Evolutionary conservation across 805 yeast genomes (phyloP), one percentile per base, ranked within the genome.

Genomic region (Cyberlindnera galapagoensis): DNA sequence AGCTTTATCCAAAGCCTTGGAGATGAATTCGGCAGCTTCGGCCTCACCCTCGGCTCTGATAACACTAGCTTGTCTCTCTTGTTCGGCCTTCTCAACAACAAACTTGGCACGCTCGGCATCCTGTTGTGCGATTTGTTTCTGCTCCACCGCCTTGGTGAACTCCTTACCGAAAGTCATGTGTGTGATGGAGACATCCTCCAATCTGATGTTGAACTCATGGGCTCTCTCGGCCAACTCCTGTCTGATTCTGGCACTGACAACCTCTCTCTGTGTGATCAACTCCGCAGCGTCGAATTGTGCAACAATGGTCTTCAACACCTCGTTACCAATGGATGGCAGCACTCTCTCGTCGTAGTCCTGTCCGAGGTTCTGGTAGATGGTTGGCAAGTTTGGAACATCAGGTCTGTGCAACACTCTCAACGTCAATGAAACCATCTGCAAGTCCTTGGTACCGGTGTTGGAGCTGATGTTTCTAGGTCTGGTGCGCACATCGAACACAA

Each of bases 11-110:
- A 92, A 72, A 5, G 97, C 97, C 60, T 79, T 84, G 21, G 96
- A 86, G 42, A 92, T 92, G 40, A 78, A 78, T 39, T 92, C 97
- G 4, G 98, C 98, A 37, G 95, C 86, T 60, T 92, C 97, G 31
- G 98, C 98, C 65, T 92, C 98, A 63, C 97, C 98, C 63, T 92
- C 98, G 18, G 98, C 98, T 52, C 97, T 77, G 46, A 92, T 88
- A 50, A 92, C 86, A 29, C 84, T 67, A 3, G 97, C 98, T 59
- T 82, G 88, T 56, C 95, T 76, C 60, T 90, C 97, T 65, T 92
- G 98, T 60, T 92, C 97, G 7, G 97, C 97, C 56, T 82, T 82
- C 55, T 88, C 97, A 35, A 92, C 97, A 33, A 85, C 67, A 55
- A 76, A 92, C 53, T 81, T 82, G 38, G 97, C 96, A 47, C 98